Evolutionary conservation across 176 grass and related monocot genomes (phyloP).

Genomic region (Eleusine indica): DNA sequence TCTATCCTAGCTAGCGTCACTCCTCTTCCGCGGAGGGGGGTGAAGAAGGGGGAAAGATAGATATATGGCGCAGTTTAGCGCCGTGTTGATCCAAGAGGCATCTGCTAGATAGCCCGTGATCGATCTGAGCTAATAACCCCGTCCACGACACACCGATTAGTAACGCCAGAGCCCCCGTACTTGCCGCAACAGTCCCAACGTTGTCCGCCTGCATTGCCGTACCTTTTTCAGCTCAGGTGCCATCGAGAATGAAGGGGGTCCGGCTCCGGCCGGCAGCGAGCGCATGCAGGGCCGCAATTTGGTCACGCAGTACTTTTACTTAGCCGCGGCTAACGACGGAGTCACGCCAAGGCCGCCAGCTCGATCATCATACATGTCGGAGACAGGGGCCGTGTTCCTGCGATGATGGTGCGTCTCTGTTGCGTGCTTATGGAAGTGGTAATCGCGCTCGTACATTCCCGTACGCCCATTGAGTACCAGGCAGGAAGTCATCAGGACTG

Average conservation of each 20-base stretch:
- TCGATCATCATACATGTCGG: conserved; percentile 17
- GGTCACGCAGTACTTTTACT: neutral
- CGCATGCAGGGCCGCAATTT: neutral
- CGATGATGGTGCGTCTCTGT: conserved; percentile 19
- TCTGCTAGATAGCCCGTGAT: neutral
- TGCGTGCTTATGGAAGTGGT: neutral
- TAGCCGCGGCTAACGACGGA: neutral
- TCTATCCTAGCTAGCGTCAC: neutral
- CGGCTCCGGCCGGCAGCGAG: neutral
- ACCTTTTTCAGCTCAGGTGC: neutral
- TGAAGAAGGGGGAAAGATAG: neutral
- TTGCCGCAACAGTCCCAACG: neutral
- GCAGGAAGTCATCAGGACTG: neutral
- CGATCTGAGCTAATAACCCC: neutral
- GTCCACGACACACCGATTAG: neutral
- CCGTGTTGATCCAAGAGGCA: too few species aligned
- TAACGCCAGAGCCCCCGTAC: neutral
- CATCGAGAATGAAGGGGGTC: neutral
- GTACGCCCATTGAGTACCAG: too few species aligned
- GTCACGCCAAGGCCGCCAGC: conserved; percentile 17
- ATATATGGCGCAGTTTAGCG: too few species aligned
- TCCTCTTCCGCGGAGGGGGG: neutral
- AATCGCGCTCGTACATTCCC: neutral
- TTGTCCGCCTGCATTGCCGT: neutral
- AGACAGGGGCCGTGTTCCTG: neutral